Conservation (phyloP, 495 filamentous ascomycete species). For the Penicillium steckii region DNA sequence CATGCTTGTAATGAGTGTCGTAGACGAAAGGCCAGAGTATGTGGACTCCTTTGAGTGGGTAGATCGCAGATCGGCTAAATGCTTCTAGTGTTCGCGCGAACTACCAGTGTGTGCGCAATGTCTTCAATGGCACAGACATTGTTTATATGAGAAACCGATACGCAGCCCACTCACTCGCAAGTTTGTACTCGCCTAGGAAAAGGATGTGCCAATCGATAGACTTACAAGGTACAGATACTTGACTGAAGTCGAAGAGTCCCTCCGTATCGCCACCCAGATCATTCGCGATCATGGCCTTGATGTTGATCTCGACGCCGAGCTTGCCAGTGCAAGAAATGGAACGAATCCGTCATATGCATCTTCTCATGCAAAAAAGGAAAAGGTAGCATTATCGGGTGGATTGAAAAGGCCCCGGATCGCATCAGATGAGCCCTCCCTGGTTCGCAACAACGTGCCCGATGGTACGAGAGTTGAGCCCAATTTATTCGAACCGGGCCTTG, state of each 20-base stretch:
- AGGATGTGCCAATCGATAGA: not conserved
- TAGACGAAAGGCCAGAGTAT: constrained; percentile 2
- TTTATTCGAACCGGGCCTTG: not conserved
- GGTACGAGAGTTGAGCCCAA: not conserved
- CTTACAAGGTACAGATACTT: not conserved
- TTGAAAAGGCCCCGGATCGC: not conserved
- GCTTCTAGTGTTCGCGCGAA: constrained; percentile 3
- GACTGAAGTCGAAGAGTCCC: constrained; percentile 7
- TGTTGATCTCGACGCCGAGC: constrained; percentile 1
- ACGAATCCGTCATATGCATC: not conserved
- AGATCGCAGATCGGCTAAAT: not conserved
- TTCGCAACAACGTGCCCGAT: not conserved
- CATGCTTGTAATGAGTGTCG: constrained; percentile 6
- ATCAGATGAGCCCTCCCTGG: not conserved
- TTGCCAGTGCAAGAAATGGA: constrained; percentile 1
- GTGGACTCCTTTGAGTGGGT: not conserved
- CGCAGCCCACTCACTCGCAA: constrained; percentile 3
- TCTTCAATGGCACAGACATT: constrained; percentile 4
- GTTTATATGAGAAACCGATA: constrained; percentile 4
- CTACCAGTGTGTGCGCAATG: constrained; percentile 7
- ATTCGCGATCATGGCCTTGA: constrained; percentile 6
- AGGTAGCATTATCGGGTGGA: not conserved
- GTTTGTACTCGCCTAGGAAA: not conserved
- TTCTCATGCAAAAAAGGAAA: not conserved
- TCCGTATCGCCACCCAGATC: constrained; percentile 3